These are phyloP conservation scores for Alternaria brassicae DNA, from an alignment of 2,329 filamentous ascomycete species.

Conservation along the genomic window DNA sequence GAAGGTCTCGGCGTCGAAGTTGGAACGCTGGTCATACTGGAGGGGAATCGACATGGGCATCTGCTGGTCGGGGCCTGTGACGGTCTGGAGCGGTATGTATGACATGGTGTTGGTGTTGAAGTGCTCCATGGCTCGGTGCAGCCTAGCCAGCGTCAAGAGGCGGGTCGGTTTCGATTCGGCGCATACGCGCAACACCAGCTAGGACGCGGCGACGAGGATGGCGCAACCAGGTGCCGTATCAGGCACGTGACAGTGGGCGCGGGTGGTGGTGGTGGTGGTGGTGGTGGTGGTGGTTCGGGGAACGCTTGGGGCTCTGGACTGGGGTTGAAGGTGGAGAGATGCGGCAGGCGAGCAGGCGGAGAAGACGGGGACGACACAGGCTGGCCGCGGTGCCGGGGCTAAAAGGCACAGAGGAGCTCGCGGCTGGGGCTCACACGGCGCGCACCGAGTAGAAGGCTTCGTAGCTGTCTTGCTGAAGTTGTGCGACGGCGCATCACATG, in stretches of 20 bases:
- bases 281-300: background rate
- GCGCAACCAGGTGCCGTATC: constrained; percentile 1
- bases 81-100: constrained; percentile 64
- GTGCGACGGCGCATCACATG: constrained; percentile 50
- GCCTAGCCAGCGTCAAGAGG: constrained; percentile 30
- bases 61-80: constrained; percentile 53
- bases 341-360: constrained; percentile 11
- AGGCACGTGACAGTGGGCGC: constrained; percentile 15
- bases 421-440: constrained; percentile 6
- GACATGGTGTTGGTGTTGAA: constrained; percentile 69
- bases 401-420: background rate
- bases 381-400: background rate
- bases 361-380: constrained; percentile 9
- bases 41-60: constrained; percentile 54
- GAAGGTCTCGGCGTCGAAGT: constrained; percentile 67
- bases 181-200: constrained; percentile 40
- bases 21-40: constrained; percentile 64
- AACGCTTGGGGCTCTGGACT: constrained; percentile 17
- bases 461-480: constrained; percentile 33
- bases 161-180: constrained; percentile 23
- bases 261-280: constrained; percentile 2
- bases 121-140: constrained; percentile 56
- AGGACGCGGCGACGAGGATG: constrained; percentile 8
- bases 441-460: constrained; percentile 35
- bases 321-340: constrained; percentile 21